Conservation (phyloP, 2,329 filamentous ascomycete species). For the Xylariaceae sp. region DNA sequence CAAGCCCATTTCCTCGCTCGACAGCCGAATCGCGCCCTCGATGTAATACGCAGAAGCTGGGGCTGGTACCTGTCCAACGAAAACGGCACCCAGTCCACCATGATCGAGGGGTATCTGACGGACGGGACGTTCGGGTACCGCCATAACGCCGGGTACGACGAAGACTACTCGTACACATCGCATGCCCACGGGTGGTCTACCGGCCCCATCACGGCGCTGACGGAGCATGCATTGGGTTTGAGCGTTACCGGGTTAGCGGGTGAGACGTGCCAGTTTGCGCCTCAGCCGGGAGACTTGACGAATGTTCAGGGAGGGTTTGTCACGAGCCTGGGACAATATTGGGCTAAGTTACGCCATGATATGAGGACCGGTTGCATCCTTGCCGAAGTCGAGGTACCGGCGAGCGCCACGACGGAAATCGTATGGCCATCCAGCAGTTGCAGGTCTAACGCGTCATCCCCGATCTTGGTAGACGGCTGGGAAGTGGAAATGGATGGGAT, state of each 20-base stretch:
- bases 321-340: conserved; percentile 36
- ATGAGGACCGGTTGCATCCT: background rate
- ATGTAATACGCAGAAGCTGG: conserved; percentile 54
- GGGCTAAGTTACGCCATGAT: background rate
- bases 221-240: conserved; percentile 42
- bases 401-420: background rate
- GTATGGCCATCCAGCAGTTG: background rate
- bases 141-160: conserved; percentile 46
- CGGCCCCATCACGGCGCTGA: conserved; percentile 45
- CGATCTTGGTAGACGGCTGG: conserved; percentile 1
- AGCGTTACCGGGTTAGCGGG: conserved; percentile 37
- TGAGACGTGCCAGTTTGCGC: conserved; percentile 36
- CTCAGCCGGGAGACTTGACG: conserved; percentile 39
- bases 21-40: conserved; percentile 47
- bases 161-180: conserved; percentile 45
- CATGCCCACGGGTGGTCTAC: conserved; percentile 49
- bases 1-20: conserved; percentile 51
- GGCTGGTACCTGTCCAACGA: conserved; percentile 57
- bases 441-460: background rate
- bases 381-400: conserved; percentile 3
- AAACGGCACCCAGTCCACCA: conserved; percentile 55
- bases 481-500: background rate
- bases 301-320: conserved; percentile 40
- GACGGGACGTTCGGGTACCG: conserved; percentile 57
- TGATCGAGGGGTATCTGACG: conserved; percentile 54